These are phyloP conservation scores for Petrea volubilis DNA, from an alignment of 257 asterid species.

Conservation along the genomic window DNA sequence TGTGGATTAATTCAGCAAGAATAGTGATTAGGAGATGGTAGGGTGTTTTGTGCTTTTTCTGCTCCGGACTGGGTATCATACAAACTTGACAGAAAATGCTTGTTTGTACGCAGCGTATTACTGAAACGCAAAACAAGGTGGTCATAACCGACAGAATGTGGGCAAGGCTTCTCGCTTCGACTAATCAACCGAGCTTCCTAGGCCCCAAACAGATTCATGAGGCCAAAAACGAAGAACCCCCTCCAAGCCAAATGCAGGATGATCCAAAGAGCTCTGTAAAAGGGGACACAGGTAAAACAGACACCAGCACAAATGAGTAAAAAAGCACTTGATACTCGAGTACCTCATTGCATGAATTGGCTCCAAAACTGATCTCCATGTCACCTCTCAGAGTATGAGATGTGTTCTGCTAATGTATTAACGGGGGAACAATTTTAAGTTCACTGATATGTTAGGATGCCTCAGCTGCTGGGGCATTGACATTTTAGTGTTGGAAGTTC, in stretches of 20 bases:
- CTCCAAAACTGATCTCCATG: not conserved
- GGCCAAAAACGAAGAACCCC: slow-evolving; percentile 30
- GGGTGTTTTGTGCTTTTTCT: not conserved
- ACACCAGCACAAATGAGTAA: slow-evolving; percentile 19
- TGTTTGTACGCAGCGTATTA: slow-evolving; percentile 57
- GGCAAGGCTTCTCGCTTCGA: slow-evolving; percentile 77
- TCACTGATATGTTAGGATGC: slow-evolving; percentile 28
- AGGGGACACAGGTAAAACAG: slow-evolving; percentile 30
- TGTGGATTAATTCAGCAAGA: no score
- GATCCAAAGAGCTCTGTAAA: slow-evolving; percentile 34
- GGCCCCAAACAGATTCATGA: slow-evolving; percentile 34
- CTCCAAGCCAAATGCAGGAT: slow-evolving; percentile 41
- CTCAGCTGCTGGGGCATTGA: slow-evolving; percentile 23
- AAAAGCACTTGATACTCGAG: slow-evolving; percentile 15
- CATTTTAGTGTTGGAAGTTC: not conserved
- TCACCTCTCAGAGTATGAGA: slow-evolving; percentile 7
- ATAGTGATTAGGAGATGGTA: no score
- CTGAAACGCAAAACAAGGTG: slow-evolving; percentile 57
- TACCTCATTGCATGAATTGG: slow-evolving; percentile 9
- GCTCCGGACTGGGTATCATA: not conserved
- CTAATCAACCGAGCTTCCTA: slow-evolving; percentile 72
- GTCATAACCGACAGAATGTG: slow-evolving; percentile 78
- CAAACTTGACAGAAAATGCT: slow-evolving; percentile 1
- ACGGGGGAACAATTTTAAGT: slow-evolving; percentile 29
- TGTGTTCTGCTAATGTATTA: slow-evolving; percentile 25